Evolutionary conservation across 768 basidiomycete genomes (phyloP).

Genomic region (Coprinopsis sp.): DNA sequence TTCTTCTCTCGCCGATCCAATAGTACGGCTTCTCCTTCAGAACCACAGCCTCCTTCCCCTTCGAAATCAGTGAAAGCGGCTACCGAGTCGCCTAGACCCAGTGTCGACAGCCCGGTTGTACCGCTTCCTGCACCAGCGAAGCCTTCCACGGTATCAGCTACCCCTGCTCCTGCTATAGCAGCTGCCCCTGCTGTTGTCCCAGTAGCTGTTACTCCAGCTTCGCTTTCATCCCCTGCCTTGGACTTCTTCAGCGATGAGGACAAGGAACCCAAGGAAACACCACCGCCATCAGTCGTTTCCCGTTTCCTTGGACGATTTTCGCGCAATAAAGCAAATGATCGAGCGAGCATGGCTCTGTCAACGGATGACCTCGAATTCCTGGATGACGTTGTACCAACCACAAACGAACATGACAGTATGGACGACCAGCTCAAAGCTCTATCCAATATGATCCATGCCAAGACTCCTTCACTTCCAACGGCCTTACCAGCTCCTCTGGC

Average conservation of each 20-base stretch:
- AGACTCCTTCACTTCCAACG: conserved; percentile 38
- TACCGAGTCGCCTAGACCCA: conserved; percentile 9
- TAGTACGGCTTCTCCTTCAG: conserved; percentile 9
- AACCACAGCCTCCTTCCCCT: conserved; percentile 14
- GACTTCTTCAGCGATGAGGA: conserved; percentile 15
- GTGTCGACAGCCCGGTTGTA: conserved; percentile 7
- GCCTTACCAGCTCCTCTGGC: conserved; percentile 43
- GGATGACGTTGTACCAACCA: conserved; percentile 60
- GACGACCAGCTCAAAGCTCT: conserved; percentile 32
- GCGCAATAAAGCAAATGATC: conserved; percentile 35
- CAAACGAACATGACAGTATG: conserved; percentile 36
- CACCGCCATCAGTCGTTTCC: conserved; percentile 67
- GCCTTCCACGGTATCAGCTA: neutral
- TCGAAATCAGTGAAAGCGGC: conserved; percentile 15
- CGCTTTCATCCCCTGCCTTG: conserved; percentile 8
- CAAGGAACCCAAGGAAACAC: conserved; percentile 18
- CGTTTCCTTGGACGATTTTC: conserved; percentile 79
- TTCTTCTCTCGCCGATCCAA: conserved; percentile 54
- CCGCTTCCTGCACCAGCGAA: conserved; percentile 4
- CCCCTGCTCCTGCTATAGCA: too few relatives aligned
- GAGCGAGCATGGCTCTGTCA: conserved; percentile 65
- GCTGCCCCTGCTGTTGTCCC: too few relatives aligned
- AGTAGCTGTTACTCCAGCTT: too few relatives aligned
- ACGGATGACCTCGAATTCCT: conserved; percentile 81
- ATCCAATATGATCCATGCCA: conserved; percentile 31